A percentile compares a stretch with the other conserved stretches of the same genome.
phyloP scores from a whole-genome alignment of 202 grass and related monocot genomes.

The Digitaria exilis region DNA sequence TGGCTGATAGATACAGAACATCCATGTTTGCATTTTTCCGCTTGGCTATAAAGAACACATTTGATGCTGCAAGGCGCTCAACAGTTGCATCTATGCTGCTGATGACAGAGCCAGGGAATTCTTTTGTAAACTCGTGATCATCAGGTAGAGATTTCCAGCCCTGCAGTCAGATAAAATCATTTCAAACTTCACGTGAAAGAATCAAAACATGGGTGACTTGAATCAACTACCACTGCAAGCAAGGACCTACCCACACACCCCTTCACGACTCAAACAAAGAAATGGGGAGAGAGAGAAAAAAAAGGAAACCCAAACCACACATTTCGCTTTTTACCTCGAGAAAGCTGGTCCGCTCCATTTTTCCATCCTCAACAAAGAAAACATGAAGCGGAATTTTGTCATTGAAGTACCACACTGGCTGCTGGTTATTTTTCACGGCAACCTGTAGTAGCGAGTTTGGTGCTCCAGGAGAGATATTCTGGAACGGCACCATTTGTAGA shows the following conservation, averaged over 20 bases:
- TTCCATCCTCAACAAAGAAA: conserved; percentile 92
- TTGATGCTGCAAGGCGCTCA: conserved; percentile 67
- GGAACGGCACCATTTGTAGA: conserved; percentile 83
- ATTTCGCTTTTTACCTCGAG: conserved; percentile 64
- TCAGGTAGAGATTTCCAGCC: conserved; percentile 97
- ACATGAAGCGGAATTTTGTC: conserved; percentile 76
- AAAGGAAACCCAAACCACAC: background rate
- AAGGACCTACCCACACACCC: background rate
- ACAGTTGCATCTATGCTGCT: conserved; percentile 81
- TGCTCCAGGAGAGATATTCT: conserved; percentile 79
- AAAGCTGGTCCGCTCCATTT: conserved; percentile 86
- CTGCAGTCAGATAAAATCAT: conserved; percentile 43
- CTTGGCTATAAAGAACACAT: conserved; percentile 97
- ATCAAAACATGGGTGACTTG: background rate
- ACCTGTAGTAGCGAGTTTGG: conserved; percentile 80
- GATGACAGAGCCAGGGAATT: conserved; percentile 69
- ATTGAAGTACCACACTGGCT: conserved; percentile 97
- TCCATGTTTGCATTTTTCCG: conserved; percentile 91
- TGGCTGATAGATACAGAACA: conserved; percentile 77
- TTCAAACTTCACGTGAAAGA: conserved; percentile 21
- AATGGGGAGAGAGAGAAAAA: background rate
- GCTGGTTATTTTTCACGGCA: conserved; percentile 97
- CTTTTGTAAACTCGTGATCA: conserved; percentile 79
- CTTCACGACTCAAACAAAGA: background rate
- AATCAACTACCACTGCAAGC: background rate